Base-by-base conservation (phyloP, 2,329 filamentous ascomycete species). In the Rutstroemia sp. region DNA sequence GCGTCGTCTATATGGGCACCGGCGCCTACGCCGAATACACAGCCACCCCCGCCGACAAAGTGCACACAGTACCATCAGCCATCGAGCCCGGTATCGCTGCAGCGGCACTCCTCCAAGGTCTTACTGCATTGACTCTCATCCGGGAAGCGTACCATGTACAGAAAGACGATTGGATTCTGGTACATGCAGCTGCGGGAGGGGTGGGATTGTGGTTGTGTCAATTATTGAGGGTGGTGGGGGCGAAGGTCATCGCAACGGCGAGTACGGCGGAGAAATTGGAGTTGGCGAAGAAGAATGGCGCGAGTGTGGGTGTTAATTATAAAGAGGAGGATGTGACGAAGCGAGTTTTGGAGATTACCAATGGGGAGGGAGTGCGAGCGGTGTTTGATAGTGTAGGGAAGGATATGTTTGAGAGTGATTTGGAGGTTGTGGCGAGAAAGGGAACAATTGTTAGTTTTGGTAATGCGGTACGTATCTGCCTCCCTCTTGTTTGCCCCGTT, bases 371-470 rank as follows among this genome's bases (percentile, higher is more conserved):
- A 7, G 84, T 87, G 2, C 81, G 83, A 61, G 89, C 86, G 9
- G 86, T 95, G 34, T 95, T 91, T 69, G 92, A 96, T 69, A 88
- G 89, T 8, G 89, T 96, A 3, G 92, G 92, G 14, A 89, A 89
- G 73, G 78, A 79, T 50, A 96, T 92, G 0, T 95, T 95, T 73
- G 89, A 96, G 64, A 77, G 81, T 21, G 87, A 86, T 66, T 69
- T 96, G 60, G 83, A 91, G 61, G 80, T 84, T 65, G 78, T 92
- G 56, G 87, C 84, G 63, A 71, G 84, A 61, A 95, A 95, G 76
- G 92, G 90, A 4, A 86, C 78, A 2, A 73, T 95, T 65, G 78
- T 90, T 36, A 86, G 82, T 54, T 95, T 91, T 73, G 90, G 90
- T 3, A 95, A 95, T 72, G 87, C 89, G 9, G 77, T 79, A 69